These are phyloP conservation scores for Candida anutae DNA, from an alignment of 1,139 yeast genomes.

Conservation along the genomic window DNA sequence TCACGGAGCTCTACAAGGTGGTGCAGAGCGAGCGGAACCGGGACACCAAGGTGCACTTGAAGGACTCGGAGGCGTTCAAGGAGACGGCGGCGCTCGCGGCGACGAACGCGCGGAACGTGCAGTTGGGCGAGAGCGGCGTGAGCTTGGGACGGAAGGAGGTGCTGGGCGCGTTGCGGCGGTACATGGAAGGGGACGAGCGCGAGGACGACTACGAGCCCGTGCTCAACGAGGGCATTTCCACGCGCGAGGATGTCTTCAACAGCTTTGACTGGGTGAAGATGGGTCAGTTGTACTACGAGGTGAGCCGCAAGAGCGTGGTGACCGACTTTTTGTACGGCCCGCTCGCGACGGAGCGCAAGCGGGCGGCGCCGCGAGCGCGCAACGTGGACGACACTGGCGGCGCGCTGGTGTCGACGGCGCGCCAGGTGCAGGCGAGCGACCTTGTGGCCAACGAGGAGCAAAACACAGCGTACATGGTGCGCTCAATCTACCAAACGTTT, in stretches of 20 bases:
- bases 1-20: constrained; percentile 20
- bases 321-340: constrained; percentile 69
- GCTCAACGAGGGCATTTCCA: constrained; percentile 7
- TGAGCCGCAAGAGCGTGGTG: constrained; percentile 42
- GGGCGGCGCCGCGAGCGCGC: constrained; percentile 26
- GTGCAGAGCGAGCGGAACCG: constrained; percentile 21
- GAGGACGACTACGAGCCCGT: constrained; percentile 6
- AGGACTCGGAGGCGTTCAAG: constrained; percentile 35
- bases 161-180: constrained; percentile 28
- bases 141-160: constrained; percentile 44
- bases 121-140: constrained; percentile 45
- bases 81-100: constrained; percentile 36
- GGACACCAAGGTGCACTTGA: constrained; percentile 21
- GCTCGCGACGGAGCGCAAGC: constrained; percentile 51
- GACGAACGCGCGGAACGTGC: constrained; percentile 49
- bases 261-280: constrained; percentile 51
- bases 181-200: constrained; percentile 16
- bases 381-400: constrained; percentile 37
- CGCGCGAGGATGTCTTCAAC: constrained; percentile 23
- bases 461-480: constrained; percentile 57
- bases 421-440: constrained; percentile 43
- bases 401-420: constrained; percentile 41
- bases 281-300: constrained; percentile 46
- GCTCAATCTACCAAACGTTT: constrained; percentile 35
- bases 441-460: constrained; percentile 41